Percentiles rank a stretch among this genome's conserved stretches.
phyloP scores from a whole-genome alignment of 2,329 filamentous ascomycete genomes.

The Rhynchosporium secalis region DNA sequence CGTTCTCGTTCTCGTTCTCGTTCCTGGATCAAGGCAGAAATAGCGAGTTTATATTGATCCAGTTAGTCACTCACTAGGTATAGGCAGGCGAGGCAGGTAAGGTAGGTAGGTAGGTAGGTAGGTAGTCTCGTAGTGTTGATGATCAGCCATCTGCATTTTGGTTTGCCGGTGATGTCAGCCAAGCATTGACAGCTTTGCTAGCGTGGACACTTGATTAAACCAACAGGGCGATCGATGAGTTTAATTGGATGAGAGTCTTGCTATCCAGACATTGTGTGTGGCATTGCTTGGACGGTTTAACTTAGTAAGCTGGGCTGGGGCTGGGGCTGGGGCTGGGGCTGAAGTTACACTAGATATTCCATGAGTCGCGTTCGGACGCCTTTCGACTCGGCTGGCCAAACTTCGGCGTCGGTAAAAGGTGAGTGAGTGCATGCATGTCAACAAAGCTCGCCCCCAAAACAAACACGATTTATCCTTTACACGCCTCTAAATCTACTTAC shows the following conservation, averaged over 20 bases:
- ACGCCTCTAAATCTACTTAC: too few species aligned
- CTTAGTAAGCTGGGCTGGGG: not conserved
- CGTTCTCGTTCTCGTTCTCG: too few species aligned
- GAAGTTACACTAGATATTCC: too few species aligned
- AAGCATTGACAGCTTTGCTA: not conserved
- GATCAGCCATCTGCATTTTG: constrained; percentile 2
- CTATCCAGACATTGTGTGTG: not conserved
- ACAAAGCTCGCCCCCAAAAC: too few species aligned
- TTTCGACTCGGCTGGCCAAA: not conserved
- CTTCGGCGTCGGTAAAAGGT: not conserved
- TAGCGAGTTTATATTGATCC: too few species aligned
- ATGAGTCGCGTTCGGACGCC: not conserved
- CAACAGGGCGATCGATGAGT: not conserved
- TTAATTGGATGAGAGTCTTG: not conserved
- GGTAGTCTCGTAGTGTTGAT: not conserved
- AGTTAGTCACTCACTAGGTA: too few species aligned
- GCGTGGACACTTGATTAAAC: not conserved
- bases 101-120: too few species aligned
- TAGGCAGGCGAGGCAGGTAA: too few species aligned
- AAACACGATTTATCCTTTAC: too few species aligned
- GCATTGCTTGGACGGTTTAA: constrained; percentile 1
- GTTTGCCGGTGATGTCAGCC: constrained; percentile 3
- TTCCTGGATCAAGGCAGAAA: too few species aligned
- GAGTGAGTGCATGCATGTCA: too few species aligned
- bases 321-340: not conserved